Evolutionary conservation across 2,329 filamentous ascomycete genomes (phyloP), one percentile per base, ranked within the genome.

Genomic region (Trichoderma sp.): DNA sequence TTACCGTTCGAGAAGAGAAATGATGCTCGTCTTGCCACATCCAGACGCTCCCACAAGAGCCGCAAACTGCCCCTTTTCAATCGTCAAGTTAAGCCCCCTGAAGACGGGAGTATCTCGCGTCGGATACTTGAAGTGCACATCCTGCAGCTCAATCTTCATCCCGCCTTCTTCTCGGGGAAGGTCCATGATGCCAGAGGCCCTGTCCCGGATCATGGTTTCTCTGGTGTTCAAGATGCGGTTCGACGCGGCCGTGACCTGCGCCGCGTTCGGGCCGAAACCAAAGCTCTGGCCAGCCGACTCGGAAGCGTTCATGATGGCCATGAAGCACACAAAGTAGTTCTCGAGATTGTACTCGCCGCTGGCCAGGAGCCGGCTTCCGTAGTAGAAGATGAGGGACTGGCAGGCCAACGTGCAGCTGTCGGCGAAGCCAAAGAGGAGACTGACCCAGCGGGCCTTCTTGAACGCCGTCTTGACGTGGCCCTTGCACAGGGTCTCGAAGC

Each of bases 21-120:
- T 85, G 50, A 91, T 87, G 17, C 87, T 91, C 0, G 88, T 90
- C 78, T 93, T 91, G 43, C 89, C 89, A 66, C 87, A 90, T 0
- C 89, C 89, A 1, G 86, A 89, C 0, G 88, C 83, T 1, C 90
- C 89, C 5, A 92, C 89, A 1, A 92, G 79, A 1, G 88, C 89
- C 0, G 85, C 87, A 71, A 90, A 91, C 72, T 90, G 87, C 5
- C 89, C 89, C 69, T 86, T 87, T 68, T 87, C 80, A 60, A 92
- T 85, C 6, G 81, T 85, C 66, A 93, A 78, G 71, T 83, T 87
- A 64, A 93, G 76, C 1, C 84, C 83, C 59, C 79, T 81, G 74
- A 88, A 88, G 39, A 89, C 82, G 24, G 82, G 80, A 3, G 82
- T 76, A 63, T 85, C 79, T 54, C 86, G 80, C 0, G 83, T 84